A percentile compares a stretch with the other conserved stretches of the same genome.
These are phyloP conservation scores for Trichoderma erinaceum DNA, from an alignment of 495 filamentous ascomycete genomes.

Conservation along the genomic window DNA sequence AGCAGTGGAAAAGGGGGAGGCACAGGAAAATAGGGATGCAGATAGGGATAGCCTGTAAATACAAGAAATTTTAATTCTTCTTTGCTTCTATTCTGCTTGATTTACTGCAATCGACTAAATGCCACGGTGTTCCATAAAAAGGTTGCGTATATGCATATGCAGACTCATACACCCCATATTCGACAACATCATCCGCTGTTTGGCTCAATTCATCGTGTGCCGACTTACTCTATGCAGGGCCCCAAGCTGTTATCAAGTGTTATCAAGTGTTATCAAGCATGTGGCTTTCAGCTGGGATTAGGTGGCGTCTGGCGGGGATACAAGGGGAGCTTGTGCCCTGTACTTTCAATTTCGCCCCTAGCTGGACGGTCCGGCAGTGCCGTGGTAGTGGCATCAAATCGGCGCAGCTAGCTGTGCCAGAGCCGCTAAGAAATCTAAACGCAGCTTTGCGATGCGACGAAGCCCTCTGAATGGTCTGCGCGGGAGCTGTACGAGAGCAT, in stretches of 20 bases:
- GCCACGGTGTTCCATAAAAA: background rate
- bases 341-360: background rate
- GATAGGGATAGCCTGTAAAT: background rate
- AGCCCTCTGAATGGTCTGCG: no score
- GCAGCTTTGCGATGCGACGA: no score
- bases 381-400: background rate
- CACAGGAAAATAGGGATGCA: background rate
- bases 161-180: background rate
- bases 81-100: no score
- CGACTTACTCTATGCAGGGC: background rate
- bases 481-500: no score
- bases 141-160: background rate
- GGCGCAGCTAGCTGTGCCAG: background rate
- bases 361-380: background rate
- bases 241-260: background rate
- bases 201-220: background rate
- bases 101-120: background rate
- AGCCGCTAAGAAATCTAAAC: background rate
- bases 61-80: background rate
- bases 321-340: background rate
- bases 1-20: background rate
- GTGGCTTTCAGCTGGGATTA: background rate
- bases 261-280: background rate
- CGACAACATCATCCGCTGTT: background rate
- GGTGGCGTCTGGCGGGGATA: background rate